phyloP scores from a whole-genome alignment of 768 basidiomycete species.

The Serpula lacrymans region DNA sequence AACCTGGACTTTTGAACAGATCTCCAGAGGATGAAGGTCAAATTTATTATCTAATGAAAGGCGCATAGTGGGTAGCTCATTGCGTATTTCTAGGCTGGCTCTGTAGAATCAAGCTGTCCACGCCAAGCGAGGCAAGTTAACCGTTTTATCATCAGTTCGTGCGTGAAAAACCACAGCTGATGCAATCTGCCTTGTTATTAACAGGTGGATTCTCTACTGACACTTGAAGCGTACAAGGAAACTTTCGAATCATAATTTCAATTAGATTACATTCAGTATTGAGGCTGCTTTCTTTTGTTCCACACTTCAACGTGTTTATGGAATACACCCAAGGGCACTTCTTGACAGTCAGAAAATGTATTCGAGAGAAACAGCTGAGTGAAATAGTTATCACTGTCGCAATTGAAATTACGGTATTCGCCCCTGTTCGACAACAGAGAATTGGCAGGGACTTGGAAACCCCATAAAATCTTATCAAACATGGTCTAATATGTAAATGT shows the following conservation, averaged over 20 bases:
- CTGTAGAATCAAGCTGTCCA: constrained; percentile 83
- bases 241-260: constrained; percentile 43
- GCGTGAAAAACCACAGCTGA: constrained; percentile 4
- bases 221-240: constrained; percentile 69
- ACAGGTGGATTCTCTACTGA: constrained; percentile 70
- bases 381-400: too few relatives aligned
- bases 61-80: not conserved
- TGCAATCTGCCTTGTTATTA: constrained; percentile 3
- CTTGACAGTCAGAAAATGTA: too few relatives aligned
- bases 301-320: too few relatives aligned
- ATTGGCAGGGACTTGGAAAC: too few relatives aligned
- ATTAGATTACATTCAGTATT: not conserved
- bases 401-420: too few relatives aligned
- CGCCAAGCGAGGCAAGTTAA: constrained; percentile 66
- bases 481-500: too few relatives aligned
- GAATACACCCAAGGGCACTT: too few relatives aligned
- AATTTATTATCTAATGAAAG: constrained; percentile 10
- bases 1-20: constrained; percentile 86
- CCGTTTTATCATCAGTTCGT: not conserved
- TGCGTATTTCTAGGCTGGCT: constrained; percentile 73
- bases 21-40: constrained; percentile 79
- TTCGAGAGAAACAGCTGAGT: too few relatives aligned
- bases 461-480: too few relatives aligned
- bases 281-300: too few relatives aligned
- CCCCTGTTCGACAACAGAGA: too few relatives aligned